Percentiles rank a stretch among this genome's conserved stretches.
Evolutionary conservation across 1,139 yeast species (phyloP).

Genomic region (Sugiyamaella paludigena): DNA sequence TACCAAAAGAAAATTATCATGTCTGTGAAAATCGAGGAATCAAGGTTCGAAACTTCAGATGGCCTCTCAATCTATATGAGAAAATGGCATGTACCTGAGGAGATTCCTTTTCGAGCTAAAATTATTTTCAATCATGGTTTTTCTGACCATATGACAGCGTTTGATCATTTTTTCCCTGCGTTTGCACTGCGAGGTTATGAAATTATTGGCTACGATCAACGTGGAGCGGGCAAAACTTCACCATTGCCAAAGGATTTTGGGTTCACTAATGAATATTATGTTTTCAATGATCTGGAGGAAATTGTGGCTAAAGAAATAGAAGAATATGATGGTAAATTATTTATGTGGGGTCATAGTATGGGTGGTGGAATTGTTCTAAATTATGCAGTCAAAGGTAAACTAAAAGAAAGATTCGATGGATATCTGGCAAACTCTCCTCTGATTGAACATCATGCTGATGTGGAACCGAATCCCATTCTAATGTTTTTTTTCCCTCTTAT

Average conservation of each 20-base stretch:
- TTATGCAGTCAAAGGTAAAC: slow-evolving; percentile 67
- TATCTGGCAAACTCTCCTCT: slow-evolving; percentile 68
- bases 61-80: slow-evolving; percentile 24
- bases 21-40: background rate
- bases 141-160: slow-evolving; percentile 57
- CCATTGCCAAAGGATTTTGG: slow-evolving; percentile 53
- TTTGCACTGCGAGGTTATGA: slow-evolving; percentile 65
- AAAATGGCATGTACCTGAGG: slow-evolving; percentile 28
- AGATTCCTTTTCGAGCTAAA: slow-evolving; percentile 49
- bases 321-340: slow-evolving; percentile 44
- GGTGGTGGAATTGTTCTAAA: slow-evolving; percentile 84
- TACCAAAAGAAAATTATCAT: no score
- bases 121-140: slow-evolving; percentile 68
- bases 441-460: slow-evolving; percentile 51
- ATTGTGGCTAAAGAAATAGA: slow-evolving; percentile 45
- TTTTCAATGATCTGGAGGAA: slow-evolving; percentile 67
- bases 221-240: slow-evolving; percentile 83
- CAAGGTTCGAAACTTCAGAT: slow-evolving; percentile 16
- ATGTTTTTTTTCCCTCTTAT: slow-evolving; percentile 48
- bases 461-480: slow-evolving; percentile 54
- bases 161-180: slow-evolving; percentile 57
- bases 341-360: slow-evolving; percentile 88
- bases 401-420: slow-evolving; percentile 53
- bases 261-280: slow-evolving; percentile 59
- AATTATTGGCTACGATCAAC: slow-evolving; percentile 74